Conservation (phyloP, 2,329 filamentous ascomycete genomes). For the Ophiostoma himal-ulmi region DNA sequence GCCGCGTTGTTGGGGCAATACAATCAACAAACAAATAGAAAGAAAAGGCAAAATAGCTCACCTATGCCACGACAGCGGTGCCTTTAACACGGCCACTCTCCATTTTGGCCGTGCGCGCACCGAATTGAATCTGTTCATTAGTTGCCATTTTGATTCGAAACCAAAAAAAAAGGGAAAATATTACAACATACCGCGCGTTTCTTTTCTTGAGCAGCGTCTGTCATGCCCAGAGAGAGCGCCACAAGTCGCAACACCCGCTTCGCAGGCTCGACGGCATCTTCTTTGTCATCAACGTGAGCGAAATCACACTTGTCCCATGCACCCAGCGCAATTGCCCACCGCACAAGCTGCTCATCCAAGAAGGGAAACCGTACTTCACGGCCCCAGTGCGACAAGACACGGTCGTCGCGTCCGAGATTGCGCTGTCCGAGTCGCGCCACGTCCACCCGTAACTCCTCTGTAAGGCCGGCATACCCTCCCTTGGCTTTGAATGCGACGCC, state of each 20-base stretch:
- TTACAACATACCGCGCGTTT: constrained; percentile 65
- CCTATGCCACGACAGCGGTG: constrained; percentile 49
- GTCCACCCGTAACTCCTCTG: constrained; percentile 79
- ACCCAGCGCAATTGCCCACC: constrained; percentile 67
- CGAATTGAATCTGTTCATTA: constrained; percentile 65
- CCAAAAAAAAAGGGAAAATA: not conserved
- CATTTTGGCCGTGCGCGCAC: constrained; percentile 77
- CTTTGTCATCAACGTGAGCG: constrained; percentile 39
- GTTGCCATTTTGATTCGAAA: not conserved
- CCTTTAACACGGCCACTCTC: constrained; percentile 63
- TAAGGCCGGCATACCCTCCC: constrained; percentile 62
- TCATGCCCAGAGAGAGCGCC: constrained; percentile 68
- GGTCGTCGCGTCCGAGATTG: constrained; percentile 92
- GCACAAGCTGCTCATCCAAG: constrained; percentile 80
- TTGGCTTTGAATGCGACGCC: constrained; percentile 62
- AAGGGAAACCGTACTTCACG: constrained; percentile 86
- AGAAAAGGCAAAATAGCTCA: not conserved
- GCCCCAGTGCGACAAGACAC: constrained; percentile 83
- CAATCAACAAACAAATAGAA: not conserved
- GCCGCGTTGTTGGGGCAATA: constrained; percentile 34
- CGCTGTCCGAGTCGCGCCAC: constrained; percentile 79
- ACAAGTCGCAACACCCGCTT: constrained; percentile 77
- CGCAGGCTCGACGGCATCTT: constrained; percentile 57
- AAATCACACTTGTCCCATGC: constrained; percentile 90
- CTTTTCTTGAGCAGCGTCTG: constrained; percentile 70